phyloP scores from a whole-genome alignment of 2,329 filamentous ascomycete genomes.

The Colletotrichum aenigma region DNA sequence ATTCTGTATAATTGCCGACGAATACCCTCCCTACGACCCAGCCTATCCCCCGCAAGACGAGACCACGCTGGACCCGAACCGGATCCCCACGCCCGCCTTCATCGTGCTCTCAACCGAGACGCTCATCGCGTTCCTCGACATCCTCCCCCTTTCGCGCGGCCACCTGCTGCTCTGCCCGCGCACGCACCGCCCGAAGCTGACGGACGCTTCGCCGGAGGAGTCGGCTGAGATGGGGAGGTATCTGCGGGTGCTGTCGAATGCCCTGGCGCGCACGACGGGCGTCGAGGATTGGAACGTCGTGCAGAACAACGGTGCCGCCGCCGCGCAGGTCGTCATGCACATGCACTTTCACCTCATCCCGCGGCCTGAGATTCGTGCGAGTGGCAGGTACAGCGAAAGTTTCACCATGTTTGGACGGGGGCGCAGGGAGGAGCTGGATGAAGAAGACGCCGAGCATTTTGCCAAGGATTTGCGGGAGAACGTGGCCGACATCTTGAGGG shows the following conservation, averaged over 20 bases:
- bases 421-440: conserved; percentile 74
- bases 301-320: conserved; percentile 90
- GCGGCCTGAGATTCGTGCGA: conserved; percentile 69
- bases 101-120: conserved; percentile 79
- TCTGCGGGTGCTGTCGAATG: conserved; percentile 75
- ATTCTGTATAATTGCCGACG: conserved; percentile 64
- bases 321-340: conserved; percentile 91
- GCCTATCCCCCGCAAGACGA: conserved; percentile 42
- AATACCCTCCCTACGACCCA: conserved; percentile 54
- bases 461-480: conserved; percentile 58
- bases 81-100: conserved; percentile 52
- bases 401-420: conserved; percentile 87
- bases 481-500: conserved; percentile 49
- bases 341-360: conserved; percentile 96
- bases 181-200: conserved; percentile 77
- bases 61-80: conserved; percentile 34
- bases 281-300: conserved; percentile 93
- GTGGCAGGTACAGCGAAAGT: conserved; percentile 60
- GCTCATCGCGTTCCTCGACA: conserved; percentile 90
- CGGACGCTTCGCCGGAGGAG: conserved; percentile 68
- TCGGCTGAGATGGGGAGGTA: conserved; percentile 69
- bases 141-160: conserved; percentile 82
- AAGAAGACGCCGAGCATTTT: conserved; percentile 70
- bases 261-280: conserved; percentile 71
- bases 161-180: conserved; percentile 86